Percentiles rank a stretch among this genome's conserved stretches.
phyloP scores from a whole-genome alignment of 2,329 filamentous ascomycete species.

The Aphanoascus verrucosus region DNA sequence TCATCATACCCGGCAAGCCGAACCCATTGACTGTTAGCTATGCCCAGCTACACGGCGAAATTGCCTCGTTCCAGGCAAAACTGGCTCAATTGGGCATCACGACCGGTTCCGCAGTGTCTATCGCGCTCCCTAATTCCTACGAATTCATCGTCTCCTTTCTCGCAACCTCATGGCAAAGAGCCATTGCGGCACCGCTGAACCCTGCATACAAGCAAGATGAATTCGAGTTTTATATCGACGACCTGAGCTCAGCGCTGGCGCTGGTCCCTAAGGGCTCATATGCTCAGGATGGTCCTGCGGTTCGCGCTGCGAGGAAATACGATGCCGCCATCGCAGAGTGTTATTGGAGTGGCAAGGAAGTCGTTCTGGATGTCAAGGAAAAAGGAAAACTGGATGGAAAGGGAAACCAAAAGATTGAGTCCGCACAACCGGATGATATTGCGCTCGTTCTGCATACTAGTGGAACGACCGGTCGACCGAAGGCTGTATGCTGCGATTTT shows the following conservation, averaged over 20 bases:
- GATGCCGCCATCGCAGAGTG: slow-evolving; percentile 77
- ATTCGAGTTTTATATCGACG: slow-evolving; percentile 86
- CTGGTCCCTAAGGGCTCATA: slow-evolving; percentile 64
- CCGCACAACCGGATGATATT: slow-evolving; percentile 62
- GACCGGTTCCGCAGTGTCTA: slow-evolving; percentile 62
- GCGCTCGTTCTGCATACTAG: slow-evolving; percentile 75
- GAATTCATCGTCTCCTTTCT: slow-evolving; percentile 83
- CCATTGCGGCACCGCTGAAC: slow-evolving; percentile 76
- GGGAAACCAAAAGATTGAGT: slow-evolving; percentile 38
- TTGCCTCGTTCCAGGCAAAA: slow-evolving; percentile 62
- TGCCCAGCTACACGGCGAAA: slow-evolving; percentile 53
- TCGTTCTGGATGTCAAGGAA: slow-evolving; percentile 69
- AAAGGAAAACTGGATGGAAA: slow-evolving; percentile 53
- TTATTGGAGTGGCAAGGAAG: slow-evolving; percentile 63
- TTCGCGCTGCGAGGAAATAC: slow-evolving; percentile 67
- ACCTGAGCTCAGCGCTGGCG: slow-evolving; percentile 67
- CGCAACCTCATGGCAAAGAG: slow-evolving; percentile 74
- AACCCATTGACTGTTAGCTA: slow-evolving; percentile 58
- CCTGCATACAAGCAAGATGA: slow-evolving; percentile 80
- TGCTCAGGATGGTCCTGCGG: slow-evolving; percentile 55
- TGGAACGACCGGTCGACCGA: slow-evolving; percentile 74
- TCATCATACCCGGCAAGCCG: slow-evolving; percentile 62
- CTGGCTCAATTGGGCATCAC: slow-evolving; percentile 64
- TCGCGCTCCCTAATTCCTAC: slow-evolving; percentile 73
- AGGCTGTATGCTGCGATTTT: slow-evolving; percentile 50